Evolutionary conservation across 805 yeast genomes (phyloP).

Genomic region (fission yeast (Schizosaccharomyces pombe)): DNA sequence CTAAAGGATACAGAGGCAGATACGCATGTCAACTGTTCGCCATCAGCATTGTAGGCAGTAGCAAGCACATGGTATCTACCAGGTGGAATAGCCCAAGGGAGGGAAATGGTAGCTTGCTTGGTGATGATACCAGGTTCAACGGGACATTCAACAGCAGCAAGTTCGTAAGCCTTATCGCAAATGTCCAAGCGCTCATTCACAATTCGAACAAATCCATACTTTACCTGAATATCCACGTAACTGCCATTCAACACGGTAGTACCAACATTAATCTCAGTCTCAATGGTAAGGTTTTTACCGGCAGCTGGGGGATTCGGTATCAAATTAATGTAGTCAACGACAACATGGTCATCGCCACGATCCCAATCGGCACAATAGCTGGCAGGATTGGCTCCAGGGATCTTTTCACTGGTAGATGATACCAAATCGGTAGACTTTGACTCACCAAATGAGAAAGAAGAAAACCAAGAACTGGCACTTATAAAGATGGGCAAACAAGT

Average conservation of each 20-base stretch:
- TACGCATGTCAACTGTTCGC: conserved; percentile 61
- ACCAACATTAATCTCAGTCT: conserved; percentile 43
- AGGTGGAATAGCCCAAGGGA: conserved; percentile 86
- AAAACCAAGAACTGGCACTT: not conserved
- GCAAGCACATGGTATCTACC: conserved; percentile 58
- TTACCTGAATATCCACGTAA: conserved; percentile 80
- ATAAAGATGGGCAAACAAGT: not conserved
- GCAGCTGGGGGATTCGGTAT: conserved; percentile 74
- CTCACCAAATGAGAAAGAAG: not conserved
- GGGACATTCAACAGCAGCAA: conserved; percentile 75
- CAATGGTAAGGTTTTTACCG: conserved; percentile 61
- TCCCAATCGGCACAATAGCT: not conserved
- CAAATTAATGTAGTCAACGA: conserved; percentile 33
- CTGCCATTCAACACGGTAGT: conserved; percentile 56
- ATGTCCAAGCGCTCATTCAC: conserved; percentile 77
- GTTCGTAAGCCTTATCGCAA: conserved; percentile 54
- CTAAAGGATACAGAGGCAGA: conserved; percentile 20
- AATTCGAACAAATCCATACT: conserved; percentile 74
- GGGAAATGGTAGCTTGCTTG: conserved; percentile 47
- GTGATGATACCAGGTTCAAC: conserved; percentile 42
- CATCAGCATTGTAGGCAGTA: conserved; percentile 70
- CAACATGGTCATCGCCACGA: conserved; percentile 24
- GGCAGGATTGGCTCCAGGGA: not conserved
- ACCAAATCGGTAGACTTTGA: not conserved
- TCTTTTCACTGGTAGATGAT: not conserved